Evolutionary conservation across 352 stramenopile species (phyloP).

Genomic region (Pythium coloratum): DNA sequence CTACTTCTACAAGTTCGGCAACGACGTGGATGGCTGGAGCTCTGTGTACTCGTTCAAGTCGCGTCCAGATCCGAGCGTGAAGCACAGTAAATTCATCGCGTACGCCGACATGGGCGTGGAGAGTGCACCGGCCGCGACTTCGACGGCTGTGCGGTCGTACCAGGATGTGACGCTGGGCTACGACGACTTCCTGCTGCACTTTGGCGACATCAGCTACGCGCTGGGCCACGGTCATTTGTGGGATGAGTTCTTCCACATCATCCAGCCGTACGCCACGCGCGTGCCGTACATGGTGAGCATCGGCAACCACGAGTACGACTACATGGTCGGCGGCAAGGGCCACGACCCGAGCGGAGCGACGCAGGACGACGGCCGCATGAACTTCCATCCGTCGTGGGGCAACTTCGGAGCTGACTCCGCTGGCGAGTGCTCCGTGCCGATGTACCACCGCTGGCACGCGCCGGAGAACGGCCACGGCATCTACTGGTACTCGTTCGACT

Average conservation of each 20-base stretch:
- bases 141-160: conserved; percentile 30
- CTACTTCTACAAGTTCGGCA: conserved; percentile 85
- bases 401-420: conserved; percentile 76
- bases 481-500: conserved; percentile 93
- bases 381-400: conserved; percentile 64
- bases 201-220: conserved; percentile 40
- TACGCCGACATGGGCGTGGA: conserved; percentile 84
- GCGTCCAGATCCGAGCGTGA: conserved; percentile 19
- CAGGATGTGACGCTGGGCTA: conserved; percentile 32
- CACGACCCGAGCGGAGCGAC: conserved; percentile 60
- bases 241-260: conserved; percentile 77
- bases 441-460: conserved; percentile 69
- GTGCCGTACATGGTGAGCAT: conserved; percentile 83
- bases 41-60: conserved; percentile 62
- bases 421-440: conserved; percentile 76
- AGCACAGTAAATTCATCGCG: conserved; percentile 68
- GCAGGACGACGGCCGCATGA: conserved; percentile 51
- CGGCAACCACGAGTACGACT: conserved; percentile 83
- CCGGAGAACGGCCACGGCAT: conserved; percentile 64
- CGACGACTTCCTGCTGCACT: conserved; percentile 39
- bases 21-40: conserved; percentile 74
- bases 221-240: conserved; percentile 57
- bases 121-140: conserved; percentile 27
- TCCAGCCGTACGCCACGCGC: conserved; percentile 64
- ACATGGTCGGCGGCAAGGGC: conserved; percentile 41